Percentiles rank a stretch among this genome's conserved stretches.
These are phyloP conservation scores for Calonectria fujianensis DNA, from an alignment of 2,329 filamentous ascomycete genomes.

Conservation along the genomic window DNA sequence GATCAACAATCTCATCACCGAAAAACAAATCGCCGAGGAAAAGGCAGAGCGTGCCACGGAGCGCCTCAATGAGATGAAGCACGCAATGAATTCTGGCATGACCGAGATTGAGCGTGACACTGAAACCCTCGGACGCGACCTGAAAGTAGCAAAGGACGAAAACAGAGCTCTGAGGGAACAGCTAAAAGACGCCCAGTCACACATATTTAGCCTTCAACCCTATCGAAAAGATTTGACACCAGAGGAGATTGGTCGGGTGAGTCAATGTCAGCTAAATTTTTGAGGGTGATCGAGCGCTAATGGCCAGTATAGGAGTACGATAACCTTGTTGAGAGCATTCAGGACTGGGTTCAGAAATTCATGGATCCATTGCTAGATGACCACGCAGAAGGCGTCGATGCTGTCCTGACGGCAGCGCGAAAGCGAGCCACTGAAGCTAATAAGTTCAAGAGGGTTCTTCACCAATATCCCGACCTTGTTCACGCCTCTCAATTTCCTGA, in stretches of 20 bases:
- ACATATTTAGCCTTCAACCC: slow-evolving; percentile 65
- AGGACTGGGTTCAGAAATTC: slow-evolving; percentile 61
- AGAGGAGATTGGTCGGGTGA: slow-evolving; percentile 61
- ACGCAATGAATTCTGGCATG: slow-evolving; percentile 49
- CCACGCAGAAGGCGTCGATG: slow-evolving; percentile 50
- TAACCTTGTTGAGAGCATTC: slow-evolving; percentile 58
- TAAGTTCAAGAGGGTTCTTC: slow-evolving; percentile 54
- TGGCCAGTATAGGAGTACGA: slow-evolving; percentile 58
- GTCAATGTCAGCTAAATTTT: slow-evolving; percentile 10
- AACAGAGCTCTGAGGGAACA: slow-evolving; percentile 56
- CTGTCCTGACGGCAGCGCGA: slow-evolving; percentile 46
- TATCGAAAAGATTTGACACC: slow-evolving; percentile 62
- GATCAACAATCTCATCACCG: slow-evolving; percentile 44
- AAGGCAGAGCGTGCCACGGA: slow-evolving; percentile 54
- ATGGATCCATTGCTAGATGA: slow-evolving; percentile 58
- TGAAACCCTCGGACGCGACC: slow-evolving; percentile 46
- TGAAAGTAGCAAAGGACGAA: slow-evolving; percentile 53
- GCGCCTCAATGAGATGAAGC: slow-evolving; percentile 52
- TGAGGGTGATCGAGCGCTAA: slow-evolving; percentile 39
- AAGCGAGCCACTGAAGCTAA: slow-evolving; percentile 53
- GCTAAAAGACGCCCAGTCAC: slow-evolving; percentile 60
- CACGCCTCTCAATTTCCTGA: slow-evolving; percentile 59
- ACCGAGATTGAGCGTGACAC: slow-evolving; percentile 51
- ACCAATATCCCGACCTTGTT: slow-evolving; percentile 57
- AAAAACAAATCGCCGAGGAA: slow-evolving; percentile 58